phyloP scores from a whole-genome alignment of 2,329 filamentous ascomycete species.

The Pseudofabraea citricarpa region DNA sequence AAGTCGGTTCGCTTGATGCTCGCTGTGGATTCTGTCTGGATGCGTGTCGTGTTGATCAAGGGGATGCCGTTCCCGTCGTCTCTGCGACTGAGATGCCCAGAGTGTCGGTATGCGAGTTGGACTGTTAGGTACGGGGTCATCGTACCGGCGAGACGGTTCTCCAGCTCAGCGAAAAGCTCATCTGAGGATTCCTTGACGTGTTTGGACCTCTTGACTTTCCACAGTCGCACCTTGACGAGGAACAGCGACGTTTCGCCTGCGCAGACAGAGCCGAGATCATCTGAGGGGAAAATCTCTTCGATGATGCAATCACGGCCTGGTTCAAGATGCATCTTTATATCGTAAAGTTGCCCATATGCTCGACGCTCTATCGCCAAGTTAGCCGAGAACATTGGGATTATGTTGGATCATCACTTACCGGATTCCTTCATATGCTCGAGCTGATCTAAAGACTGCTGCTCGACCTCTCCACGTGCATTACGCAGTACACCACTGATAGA shows the following conservation, averaged over 20 bases:
- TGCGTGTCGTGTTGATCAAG: conserved; percentile 36
- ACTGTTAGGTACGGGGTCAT: conserved; percentile 46
- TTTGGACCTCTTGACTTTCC: conserved; percentile 9
- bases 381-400: too few relatives aligned
- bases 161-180: conserved; percentile 53
- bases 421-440: too few relatives aligned
- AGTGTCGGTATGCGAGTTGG: conserved; percentile 49
- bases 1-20: conserved; percentile 43
- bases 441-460: too few relatives aligned
- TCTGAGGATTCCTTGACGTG: conserved; percentile 41
- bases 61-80: neutral
- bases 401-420: too few relatives aligned
- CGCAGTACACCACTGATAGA: conserved; percentile 27
- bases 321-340: conserved; percentile 21
- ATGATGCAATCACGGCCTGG: conserved; percentile 20
- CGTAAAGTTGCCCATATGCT: conserved; percentile 24
- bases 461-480: too few relatives aligned
- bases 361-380: too few relatives aligned
- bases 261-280: conserved; percentile 20
- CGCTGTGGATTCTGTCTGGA: conserved; percentile 49
- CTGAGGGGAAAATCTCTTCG: conserved; percentile 23
- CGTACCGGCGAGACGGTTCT: conserved; percentile 48
- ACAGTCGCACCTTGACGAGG: conserved; percentile 23
- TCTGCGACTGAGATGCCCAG: conserved; percentile 41
- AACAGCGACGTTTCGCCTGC: conserved; percentile 23